Base-by-base conservation (phyloP, 2,329 filamentous ascomycete species). In the Ophiocordyceps camponoti-saundersi region DNA sequence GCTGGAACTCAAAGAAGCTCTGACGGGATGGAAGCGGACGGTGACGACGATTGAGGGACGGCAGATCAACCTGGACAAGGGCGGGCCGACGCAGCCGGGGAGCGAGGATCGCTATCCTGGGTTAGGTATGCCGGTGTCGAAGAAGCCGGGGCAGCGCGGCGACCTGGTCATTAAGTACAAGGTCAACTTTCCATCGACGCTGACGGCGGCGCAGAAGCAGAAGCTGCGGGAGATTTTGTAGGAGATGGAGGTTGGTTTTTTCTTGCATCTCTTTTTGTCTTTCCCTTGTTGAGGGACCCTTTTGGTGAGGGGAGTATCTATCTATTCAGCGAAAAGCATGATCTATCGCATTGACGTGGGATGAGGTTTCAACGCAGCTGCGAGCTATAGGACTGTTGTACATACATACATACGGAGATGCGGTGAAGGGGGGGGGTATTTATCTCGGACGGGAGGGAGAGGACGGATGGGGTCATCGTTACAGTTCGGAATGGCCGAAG, bases 21-120 rank as follows among this genome's bases (percentile, higher is more conserved):
- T 98, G 42, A 95, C 89, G 0, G 92, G 92, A 49, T 98, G 92
- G 92, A 82, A 78, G 56, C 79, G 85, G 47, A 93, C 85, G n/a
- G 79, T 98, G 21, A 79, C 80, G 30, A 98, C 90, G 11, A 96
- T 98, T 55, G 92, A 98, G 57, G 85, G 85, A 55, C 89, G 85
- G 60, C 83, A 89, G 57, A 69, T 98, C 54, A 78, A 71, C 46
- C 75, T 96, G 39, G 78, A 85, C 42, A 89, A 88, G 62, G 68
- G 72, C 6, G 90, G 89, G 0, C 90, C 90, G 1, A 96, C 90
- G 7, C 82, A 84, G 48, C 89, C 90, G 0, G 86, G 83, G 13
- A 85, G 80, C 61, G 79, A 79, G 55, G 89, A 95, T 53, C 71
- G 72, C 30, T 98, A 85, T 60, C 92, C 92, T 0, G 75, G 77